Evolutionary conservation across 2,329 filamentous ascomycete genomes (phyloP), one percentile per base, ranked within the genome.

Genomic region (Hirsutella thompsonii): DNA sequence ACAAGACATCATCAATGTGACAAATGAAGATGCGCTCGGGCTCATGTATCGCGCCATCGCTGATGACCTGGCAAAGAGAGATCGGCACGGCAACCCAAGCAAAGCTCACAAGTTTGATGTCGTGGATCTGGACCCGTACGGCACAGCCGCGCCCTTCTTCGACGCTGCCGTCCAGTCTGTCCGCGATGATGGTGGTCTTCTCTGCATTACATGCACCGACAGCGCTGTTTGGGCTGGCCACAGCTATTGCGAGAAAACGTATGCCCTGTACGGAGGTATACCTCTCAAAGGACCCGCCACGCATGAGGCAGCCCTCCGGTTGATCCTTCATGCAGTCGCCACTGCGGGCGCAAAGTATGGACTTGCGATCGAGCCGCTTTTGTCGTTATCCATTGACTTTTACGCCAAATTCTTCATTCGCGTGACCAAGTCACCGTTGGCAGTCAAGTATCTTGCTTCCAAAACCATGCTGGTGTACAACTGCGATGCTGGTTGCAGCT

Each of bases 191-290:
- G 90, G 90, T 1, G 92, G 92, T 4, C 69, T 98, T 32, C 72
- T 98, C 4, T 95, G 89, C 57, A 83, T 98, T 5, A 98, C 92
- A 2, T 98, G 92, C 62, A 98, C 92, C 0, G 92, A 98, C 59
- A 89, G 90, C 9, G 88, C 84, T 9, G 86, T 98, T 2, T 98
- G 89, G 74, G 90, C 90, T 1, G 94, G 90, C 0, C 84, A 86
- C 50, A 87, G 89, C 42, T 98, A 96, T 55, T 80, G 85, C 2
- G 92, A 98, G 59, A 98, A 98, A 67, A 78, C 87, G 3, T 98
- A 81, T 58, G 81, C 90, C 1, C 69, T 94, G n/a, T 98, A 98
- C 55, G 92, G 92, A 3, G 92, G 92, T 28, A 67, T 89, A 14
- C 87, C 92, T 0, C 65, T 90, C 45, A 94, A 94, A 62, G 89